Base-by-base conservation (phyloP, 2,329 filamentous ascomycete genomes). In the Podosphaera aphanis region DNA sequence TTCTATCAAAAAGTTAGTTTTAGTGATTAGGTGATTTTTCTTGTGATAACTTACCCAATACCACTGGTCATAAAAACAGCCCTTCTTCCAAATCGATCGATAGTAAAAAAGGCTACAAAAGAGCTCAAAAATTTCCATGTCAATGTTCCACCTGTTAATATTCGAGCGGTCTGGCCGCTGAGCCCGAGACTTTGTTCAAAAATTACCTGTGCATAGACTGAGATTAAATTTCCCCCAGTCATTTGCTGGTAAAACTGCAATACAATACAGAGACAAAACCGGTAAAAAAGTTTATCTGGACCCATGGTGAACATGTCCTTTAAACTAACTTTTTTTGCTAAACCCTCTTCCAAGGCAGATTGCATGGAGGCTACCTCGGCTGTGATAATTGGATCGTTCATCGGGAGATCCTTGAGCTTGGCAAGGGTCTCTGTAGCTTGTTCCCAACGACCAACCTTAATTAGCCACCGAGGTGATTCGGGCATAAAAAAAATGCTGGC, bases 181-280 rank as follows among this genome's bases (percentile, higher is more conserved):
- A 68, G 61, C 13, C 39, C 39, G 7, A 41, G 21, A 41, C 21
- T 25, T 16, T 41, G 39, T 20, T 65, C 67, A 60, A 88, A 86
- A 45, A 85, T 71, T 49, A 83, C 71, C 0, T 77, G 72, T 0
- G 81, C 80, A 56, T 86, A 86, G 15, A 85, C 69, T 0, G 81
- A 86, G 60, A 86, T 84, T 36, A 69, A 74, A 4, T 74, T 75
- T 0, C 79, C 78, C 0, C 79, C 79, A 1, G 70, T 75, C 79
- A 78, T 84, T 56, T 88, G 82, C 0, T 71, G 71, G 0, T 86
- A 66, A 43, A 88, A 60, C 60, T 88, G 82, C 0, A 77, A 73
- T 62, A 75, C 70, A 47, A 75, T 63, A 29, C 74, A 69, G 21
- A 88, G 66, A 58, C 79, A 79, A 3, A 86, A 65, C 2, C 81